Evolutionary conservation across 805 yeast genomes (phyloP).

Genomic region (Pichia rugopelliculosa): DNA sequence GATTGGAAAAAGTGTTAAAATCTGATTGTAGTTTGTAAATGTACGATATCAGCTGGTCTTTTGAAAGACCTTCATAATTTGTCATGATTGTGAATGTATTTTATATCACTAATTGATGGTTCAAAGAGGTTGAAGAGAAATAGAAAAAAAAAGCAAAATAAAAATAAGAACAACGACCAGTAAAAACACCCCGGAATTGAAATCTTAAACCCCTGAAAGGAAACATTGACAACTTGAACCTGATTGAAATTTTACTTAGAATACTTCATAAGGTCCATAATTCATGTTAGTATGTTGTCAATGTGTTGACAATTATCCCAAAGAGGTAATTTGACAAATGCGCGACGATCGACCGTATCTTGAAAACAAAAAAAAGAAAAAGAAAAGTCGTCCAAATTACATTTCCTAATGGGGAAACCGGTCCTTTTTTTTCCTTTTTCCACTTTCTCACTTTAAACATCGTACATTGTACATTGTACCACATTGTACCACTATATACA

Average conservation of each 20-base stretch:
- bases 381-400: neutral
- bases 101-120: neutral
- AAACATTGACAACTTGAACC: neutral
- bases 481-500: no score
- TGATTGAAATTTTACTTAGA: no score
- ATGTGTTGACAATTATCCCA: conserved; percentile 5
- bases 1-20: conserved; percentile 1
- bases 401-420: neutral
- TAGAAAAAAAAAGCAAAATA: neutral
- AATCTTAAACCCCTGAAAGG: neutral
- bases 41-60: conserved; percentile 4
- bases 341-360: neutral
- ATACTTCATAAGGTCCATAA: neutral
- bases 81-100: neutral
- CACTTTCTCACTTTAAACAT: neutral
- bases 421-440: neutral
- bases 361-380: no score
- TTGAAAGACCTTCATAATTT: neutral
- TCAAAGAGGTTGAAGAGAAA: neutral
- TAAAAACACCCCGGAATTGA: neutral
- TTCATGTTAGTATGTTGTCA: neutral
- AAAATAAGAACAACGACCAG: no score
- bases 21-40: neutral
- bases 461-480: no score
- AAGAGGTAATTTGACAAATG: neutral